Percentiles rank a stretch among this genome's conserved stretches.
Evolutionary conservation across 2,329 filamentous ascomycete genomes (phyloP).

Genomic region (Chaetothyriales sp.): DNA sequence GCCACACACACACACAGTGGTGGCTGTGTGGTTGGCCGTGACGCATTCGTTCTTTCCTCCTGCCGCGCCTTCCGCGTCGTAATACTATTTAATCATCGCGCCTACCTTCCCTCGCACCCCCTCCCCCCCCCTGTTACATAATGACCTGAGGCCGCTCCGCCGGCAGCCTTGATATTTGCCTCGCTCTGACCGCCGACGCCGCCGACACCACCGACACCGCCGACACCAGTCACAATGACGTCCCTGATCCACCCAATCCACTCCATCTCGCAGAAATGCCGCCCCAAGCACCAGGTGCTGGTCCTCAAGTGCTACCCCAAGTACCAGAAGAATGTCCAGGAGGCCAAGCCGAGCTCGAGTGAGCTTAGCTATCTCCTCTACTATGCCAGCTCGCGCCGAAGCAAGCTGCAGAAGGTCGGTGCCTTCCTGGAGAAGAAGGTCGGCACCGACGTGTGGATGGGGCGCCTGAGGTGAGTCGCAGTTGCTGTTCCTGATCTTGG

Average conservation of each 20-base stretch:
- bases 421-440: slow-evolving; percentile 91
- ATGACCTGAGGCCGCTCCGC: background rate
- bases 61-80: background rate
- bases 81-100: background rate
- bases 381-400: slow-evolving; percentile 85
- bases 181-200: background rate
- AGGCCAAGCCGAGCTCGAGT: slow-evolving; percentile 90
- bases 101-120: background rate
- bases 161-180: background rate
- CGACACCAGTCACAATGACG: slow-evolving; percentile 8
- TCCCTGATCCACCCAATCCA: slow-evolving; percentile 33
- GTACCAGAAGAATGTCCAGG: slow-evolving; percentile 77
- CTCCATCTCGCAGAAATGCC: slow-evolving; percentile 47
- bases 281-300: slow-evolving; percentile 92
- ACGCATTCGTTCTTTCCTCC: background rate
- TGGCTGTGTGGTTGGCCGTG: background rate
- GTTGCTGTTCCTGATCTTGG: background rate
- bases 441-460: slow-evolving; percentile 77
- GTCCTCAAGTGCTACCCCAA: slow-evolving; percentile 93
- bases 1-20: no score
- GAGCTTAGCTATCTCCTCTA: slow-evolving; percentile 95
- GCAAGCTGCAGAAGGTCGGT: slow-evolving; percentile 93
- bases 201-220: background rate
- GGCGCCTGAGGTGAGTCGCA: slow-evolving; percentile 62
- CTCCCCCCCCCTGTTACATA: background rate